phyloP scores from a whole-genome alignment of 2,329 filamentous ascomycete species.

The Arthrobotrys conoides region DNA sequence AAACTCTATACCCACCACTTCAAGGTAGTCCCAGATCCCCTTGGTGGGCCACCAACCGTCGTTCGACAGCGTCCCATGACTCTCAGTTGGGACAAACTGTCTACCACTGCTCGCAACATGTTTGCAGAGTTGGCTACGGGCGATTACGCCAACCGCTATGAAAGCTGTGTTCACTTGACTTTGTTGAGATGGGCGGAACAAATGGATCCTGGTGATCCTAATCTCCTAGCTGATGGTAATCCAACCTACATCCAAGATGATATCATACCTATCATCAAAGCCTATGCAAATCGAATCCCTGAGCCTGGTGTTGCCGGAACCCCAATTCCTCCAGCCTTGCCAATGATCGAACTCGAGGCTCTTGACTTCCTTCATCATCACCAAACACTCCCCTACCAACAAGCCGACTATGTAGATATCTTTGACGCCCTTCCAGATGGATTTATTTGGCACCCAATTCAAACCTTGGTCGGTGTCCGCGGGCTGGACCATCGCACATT shows the following conservation, averaged over 20 bases:
- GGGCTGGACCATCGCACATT: conserved; percentile 54
- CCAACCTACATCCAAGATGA: conserved; percentile 53
- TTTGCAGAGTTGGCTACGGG: conserved; percentile 42
- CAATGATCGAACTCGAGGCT: conserved; percentile 54
- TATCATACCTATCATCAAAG: conserved; percentile 51
- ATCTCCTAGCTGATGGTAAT: conserved; percentile 47
- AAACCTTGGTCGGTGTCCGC: conserved; percentile 47
- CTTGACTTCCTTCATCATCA: conserved; percentile 54
- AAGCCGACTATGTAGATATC: conserved; percentile 45
- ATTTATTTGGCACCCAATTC: conserved; percentile 57
- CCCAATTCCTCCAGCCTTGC: conserved; percentile 46
- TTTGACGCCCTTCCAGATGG: conserved; percentile 51
- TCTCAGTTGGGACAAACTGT: conserved; percentile 43
- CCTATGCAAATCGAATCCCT: conserved; percentile 52
- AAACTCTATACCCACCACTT: conserved; percentile 9
- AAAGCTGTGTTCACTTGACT: conserved; percentile 36
- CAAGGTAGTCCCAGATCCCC: neutral
- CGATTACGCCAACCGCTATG: conserved; percentile 38
- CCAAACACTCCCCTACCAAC: conserved; percentile 50
- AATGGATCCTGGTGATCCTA: conserved; percentile 38
- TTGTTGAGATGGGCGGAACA: conserved; percentile 45
- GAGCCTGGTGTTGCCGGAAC: conserved; percentile 38
- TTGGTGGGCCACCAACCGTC: conserved; percentile 36
- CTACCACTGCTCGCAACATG: conserved; percentile 28
- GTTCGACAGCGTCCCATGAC: conserved; percentile 8